Base-by-base conservation (phyloP, 345 rosid species). In the Arabidopsis thaliana region DNA sequence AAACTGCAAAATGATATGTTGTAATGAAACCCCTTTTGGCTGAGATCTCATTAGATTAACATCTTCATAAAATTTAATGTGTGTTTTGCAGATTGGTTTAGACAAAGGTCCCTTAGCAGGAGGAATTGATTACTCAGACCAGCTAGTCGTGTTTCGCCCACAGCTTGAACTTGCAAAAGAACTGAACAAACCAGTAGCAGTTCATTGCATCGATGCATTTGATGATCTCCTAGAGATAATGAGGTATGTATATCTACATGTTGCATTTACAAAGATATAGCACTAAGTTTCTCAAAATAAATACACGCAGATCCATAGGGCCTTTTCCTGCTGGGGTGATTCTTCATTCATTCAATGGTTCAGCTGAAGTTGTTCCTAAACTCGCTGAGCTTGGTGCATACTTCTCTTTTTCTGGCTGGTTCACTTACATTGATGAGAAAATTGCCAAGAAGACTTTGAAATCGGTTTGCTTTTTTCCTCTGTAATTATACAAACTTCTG, bases 281-380 rank as follows among this genome's bases (percentile, higher is more conserved):
- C 33, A 25, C 23, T 65, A 57, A 56, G 55, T 70, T 45, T 56
- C 60, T 60, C 41, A 7, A 79, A 30, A 12, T 53, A 37, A 30
- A 50, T 55, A 50, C 42, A 25, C 0, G 53, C 80, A 88, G 93
- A 80, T 81, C 82, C 53, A 24, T 72, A 16, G 97, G 98, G 49
- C 93, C 96, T 63, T 94, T 94, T 77, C 93, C 97, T 23, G 81
- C 83, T 55, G 97, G 96, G 62, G 73, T 94, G 44, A 86, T 94
- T 78, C 96, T 94, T 62, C 96, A 94, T 80, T 91, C 98, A 49
- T 94, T 81, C 85, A 82, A 84, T 52, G 97, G 97, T 67, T 82
- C 97, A 7, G 88, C 97, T 33, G 96, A 88, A 83, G 87, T 94
- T 90, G 97, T 94, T 73, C 89, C 97, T 78, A 87, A 88, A 80